phyloP scores from a whole-genome alignment of 371 early-diverging fungal genomes.

The Lichtheimia corymbifera region DNA sequence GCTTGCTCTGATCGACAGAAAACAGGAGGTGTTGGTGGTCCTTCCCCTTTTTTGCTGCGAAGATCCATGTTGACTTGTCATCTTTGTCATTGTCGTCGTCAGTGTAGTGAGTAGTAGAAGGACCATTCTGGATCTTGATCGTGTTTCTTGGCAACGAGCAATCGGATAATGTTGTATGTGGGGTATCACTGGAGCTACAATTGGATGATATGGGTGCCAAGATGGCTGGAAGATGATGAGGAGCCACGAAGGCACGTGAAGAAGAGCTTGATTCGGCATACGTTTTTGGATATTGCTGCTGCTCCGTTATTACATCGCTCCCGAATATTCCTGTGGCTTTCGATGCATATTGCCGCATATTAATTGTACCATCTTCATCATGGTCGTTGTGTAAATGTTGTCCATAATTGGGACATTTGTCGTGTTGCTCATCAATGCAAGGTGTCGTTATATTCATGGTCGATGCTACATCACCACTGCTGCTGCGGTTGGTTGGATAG shows the following conservation, averaged over 20 bases:
- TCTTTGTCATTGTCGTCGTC: background rate
- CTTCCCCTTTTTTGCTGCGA: too few species aligned
- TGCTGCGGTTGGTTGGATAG: too few species aligned
- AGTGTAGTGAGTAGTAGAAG: background rate
- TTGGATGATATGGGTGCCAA: slow-evolving; percentile 5
- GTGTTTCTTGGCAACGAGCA: background rate
- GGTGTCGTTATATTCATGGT: too few species aligned
- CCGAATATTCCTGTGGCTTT: too few species aligned
- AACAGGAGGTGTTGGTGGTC: too few species aligned
- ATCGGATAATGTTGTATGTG: too few species aligned
- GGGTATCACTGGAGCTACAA: background rate
- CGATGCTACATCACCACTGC: too few species aligned
- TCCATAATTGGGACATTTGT: too few species aligned
- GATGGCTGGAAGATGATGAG: slow-evolving; percentile 7
- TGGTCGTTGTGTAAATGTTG: background rate
- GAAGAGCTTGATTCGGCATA: slow-evolving; percentile 9
- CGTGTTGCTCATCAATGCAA: too few species aligned
- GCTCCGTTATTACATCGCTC: too few species aligned
- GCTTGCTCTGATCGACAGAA: slow-evolving; percentile 3
- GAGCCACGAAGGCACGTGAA: slow-evolving; percentile 8
- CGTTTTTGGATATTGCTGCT: background rate
- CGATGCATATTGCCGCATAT: too few species aligned
- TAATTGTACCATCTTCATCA: background rate
- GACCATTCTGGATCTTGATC: background rate
- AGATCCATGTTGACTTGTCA: too few species aligned